Evolutionary conservation across 768 basidiomycete species (phyloP), one percentile per base, ranked within the genome.

Genomic region (Serendipita indica): DNA sequence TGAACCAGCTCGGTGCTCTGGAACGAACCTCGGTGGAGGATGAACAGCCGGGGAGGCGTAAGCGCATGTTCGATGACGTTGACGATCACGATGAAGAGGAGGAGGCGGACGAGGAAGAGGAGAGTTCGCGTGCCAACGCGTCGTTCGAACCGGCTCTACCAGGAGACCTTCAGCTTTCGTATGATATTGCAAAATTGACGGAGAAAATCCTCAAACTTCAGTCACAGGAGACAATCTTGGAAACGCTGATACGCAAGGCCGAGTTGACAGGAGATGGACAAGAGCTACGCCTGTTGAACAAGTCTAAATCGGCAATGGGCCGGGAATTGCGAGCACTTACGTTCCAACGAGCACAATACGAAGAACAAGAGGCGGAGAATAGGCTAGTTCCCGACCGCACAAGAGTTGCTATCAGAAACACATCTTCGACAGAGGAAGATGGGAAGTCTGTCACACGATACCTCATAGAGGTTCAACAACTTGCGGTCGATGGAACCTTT

Each of bases 401-500:
- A 3, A 79, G 74, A 61, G 83, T 94, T n/a, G 75, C 79, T 2
- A 89, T 99, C 39, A 82, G 89, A 14, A 90, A 80, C 60, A 89
- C 89, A 3, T 80, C 89, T 0, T 77, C 82, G 1, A 84, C 82
- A 0, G 86, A 91, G 58, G 89, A 90, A 61, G 82, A 81, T 39
- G 90, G 91, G 4, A 93, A 89, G 68, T 83, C 86, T 25, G 89
- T 97, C 20, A 89, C 93, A 39, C 79, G 91, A 30, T 97, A 97
- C 66, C 79, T 94, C 33, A 76, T 98, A 43, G 89, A 96, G 70
- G 82, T 99, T 2, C 89, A 90, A 67, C 93, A 96, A 63, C 74
- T 89, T 30, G 83, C 79, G n/a, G 70, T 71, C 0, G 88, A 93
- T 65, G 89, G 86, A 5, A 79, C 76, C 37, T 83, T 86, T 67